Evolutionary conservation across 805 yeast genomes (phyloP), one percentile per base, ranked within the genome.

Genomic region (Kluyveromyces nonfermentans): DNA sequence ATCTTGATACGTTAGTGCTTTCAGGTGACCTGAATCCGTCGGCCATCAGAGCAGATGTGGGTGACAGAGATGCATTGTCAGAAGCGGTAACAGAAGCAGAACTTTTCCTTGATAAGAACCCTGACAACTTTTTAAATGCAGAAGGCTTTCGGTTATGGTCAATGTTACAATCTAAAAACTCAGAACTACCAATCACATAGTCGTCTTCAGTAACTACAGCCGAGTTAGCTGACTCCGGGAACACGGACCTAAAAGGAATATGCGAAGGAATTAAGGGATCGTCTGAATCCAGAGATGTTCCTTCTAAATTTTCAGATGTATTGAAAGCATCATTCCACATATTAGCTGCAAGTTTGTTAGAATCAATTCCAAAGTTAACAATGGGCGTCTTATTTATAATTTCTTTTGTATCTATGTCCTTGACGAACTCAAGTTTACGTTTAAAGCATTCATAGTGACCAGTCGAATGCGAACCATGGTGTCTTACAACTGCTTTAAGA

Each of bases 401-500:
- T 3, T 43, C 43, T 25, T 58, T 57, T 1, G 55, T 49, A n/a
- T 20, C 21, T 0, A 50, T 46, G 35, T 59, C 65, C 45, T 62
- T 63, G 18, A 60, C 54, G 44, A 71, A 73, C 3, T 73, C 59
- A 2, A 93, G 90, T 57, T 88, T 89, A 39, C 78, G 78, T 49
- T 84, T 80, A 59, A 78, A 86, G 54, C 96, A 85, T 55, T 89
- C 95, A 59, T 88, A 89, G 57, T 89, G 97, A 1, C 97, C 97
- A 36, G 78, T 75, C 17, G 80, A 73, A 62, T 89, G 97, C 1
- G 90, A 79, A 0, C 98, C 98, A 37, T 80, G 77, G 59, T 93
- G 97, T 50, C 88, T 74, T 16, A 93, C 78, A 48, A 86, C 67
- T 0, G 96, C 83, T 48, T 73, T 75, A 32, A 93, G 69, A 47